Percentiles rank a stretch among this genome's conserved stretches.
These are phyloP conservation scores for Pyrenophora graminea DNA, from an alignment of 2,329 filamentous ascomycete species.

Conservation along the genomic window DNA sequence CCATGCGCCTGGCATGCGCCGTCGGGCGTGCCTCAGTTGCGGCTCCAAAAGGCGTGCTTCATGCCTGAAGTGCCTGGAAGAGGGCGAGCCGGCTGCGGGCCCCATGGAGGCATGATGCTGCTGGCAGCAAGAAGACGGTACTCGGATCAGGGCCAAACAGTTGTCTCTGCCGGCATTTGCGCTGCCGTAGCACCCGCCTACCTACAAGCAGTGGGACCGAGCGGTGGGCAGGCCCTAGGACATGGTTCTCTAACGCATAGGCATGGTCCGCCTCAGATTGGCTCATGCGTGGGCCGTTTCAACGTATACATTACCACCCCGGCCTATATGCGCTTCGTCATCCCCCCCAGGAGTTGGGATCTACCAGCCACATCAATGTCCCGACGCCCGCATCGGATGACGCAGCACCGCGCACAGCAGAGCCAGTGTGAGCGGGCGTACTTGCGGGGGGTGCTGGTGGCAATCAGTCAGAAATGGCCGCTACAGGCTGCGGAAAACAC, in stretches of 20 bases:
- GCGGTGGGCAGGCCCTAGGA: slow-evolving; percentile 29
- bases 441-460: slow-evolving; percentile 25
- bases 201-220: slow-evolving; percentile 36
- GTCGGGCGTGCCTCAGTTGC: slow-evolving; percentile 26
- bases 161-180: slow-evolving; percentile 41
- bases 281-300: slow-evolving; percentile 49
- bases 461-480: slow-evolving; percentile 23
- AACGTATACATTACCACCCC: slow-evolving; percentile 40
- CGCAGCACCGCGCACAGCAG: slow-evolving; percentile 36
- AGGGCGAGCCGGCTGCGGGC: slow-evolving; percentile 28
- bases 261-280: slow-evolving; percentile 45
- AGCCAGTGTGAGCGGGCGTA: slow-evolving; percentile 24
- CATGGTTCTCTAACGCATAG: slow-evolving; percentile 44
- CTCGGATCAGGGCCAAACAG: slow-evolving; percentile 36
- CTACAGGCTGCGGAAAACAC: slow-evolving; percentile 9
- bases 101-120: slow-evolving; percentile 32
- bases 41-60: slow-evolving; percentile 15
- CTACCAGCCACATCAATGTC: slow-evolving; percentile 44
- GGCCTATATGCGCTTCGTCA: slow-evolving; percentile 47
- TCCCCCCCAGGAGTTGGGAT: slow-evolving; percentile 39
- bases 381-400: slow-evolving; percentile 33
- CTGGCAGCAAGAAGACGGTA: slow-evolving; percentile 21
- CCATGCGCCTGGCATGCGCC: slow-evolving; percentile 20
- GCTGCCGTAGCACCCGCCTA: slow-evolving; percentile 44
- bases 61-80: slow-evolving; percentile 31